phyloP scores from a whole-genome alignment of 306 rosid genomes.

The Fagus crenata region DNA sequence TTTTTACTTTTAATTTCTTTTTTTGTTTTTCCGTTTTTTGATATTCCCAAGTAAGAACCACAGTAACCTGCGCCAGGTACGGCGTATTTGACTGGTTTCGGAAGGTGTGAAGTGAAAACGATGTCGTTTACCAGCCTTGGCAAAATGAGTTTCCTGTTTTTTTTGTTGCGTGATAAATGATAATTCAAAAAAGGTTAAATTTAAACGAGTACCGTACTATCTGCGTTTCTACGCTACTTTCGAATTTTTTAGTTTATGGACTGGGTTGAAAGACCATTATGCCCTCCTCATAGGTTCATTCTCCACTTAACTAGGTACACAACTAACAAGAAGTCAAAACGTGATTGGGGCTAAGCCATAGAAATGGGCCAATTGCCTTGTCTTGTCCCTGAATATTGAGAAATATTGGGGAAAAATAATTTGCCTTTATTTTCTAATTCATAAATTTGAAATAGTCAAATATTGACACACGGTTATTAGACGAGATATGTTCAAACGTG shows the following conservation, averaged over 20 bases:
- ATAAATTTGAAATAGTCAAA: no score
- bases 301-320: constrained; percentile 13
- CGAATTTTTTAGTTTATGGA: no score
- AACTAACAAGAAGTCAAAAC: constrained; percentile 5
- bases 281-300: not conserved
- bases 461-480: not conserved
- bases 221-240: no score
- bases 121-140: constrained; percentile 22
- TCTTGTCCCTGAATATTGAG: no score
- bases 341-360: not conserved
- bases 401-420: not conserved
- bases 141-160: not conserved
- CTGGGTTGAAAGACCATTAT: not conserved
- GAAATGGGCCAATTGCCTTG: not conserved
- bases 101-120: not conserved
- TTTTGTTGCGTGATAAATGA: not conserved
- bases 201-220: no score
- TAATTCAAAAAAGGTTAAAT: no score
- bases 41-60: not conserved
- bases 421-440: not conserved
- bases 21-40: not conserved
- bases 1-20: not conserved
- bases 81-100: not conserved
- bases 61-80: constrained; percentile 2
- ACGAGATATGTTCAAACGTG: no score